Conservation (phyloP, 805 yeast species). For the Barnettozyma sp. region DNA sequence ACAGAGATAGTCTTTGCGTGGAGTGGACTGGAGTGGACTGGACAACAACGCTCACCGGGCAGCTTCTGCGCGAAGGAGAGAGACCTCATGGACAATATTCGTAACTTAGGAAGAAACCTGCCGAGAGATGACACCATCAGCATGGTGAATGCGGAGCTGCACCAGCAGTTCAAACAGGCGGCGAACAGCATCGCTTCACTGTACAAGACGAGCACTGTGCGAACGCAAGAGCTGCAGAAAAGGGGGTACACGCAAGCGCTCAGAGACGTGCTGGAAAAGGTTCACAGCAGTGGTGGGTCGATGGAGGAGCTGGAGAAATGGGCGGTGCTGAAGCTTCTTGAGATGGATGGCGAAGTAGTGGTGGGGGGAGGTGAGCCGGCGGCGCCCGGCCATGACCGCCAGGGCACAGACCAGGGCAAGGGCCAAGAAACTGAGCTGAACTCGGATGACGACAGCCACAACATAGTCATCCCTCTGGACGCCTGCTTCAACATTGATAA, state of each 20-base stretch:
- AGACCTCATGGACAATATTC: slow-evolving; percentile 1
- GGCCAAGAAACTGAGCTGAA: background rate
- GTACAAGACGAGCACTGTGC: slow-evolving; percentile 49
- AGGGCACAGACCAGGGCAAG: too few species aligned
- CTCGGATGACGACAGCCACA: background rate
- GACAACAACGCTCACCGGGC: too few species aligned
- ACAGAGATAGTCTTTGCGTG: too few species aligned
- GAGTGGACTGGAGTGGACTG: too few species aligned
- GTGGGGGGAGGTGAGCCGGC: background rate
- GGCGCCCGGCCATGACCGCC: too few species aligned
- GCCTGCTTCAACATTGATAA: slow-evolving; percentile 13
- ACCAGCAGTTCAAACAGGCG: slow-evolving; percentile 60
- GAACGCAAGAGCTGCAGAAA: slow-evolving; percentile 38
- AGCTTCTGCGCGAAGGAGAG: too few species aligned
- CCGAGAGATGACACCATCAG: slow-evolving; percentile 37
- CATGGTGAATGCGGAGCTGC: slow-evolving; percentile 45
- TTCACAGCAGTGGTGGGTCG: background rate
- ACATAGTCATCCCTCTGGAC: slow-evolving; percentile 11
- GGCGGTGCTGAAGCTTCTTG: slow-evolving; percentile 43
- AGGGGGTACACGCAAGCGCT: slow-evolving; percentile 59
- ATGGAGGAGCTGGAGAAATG: slow-evolving; percentile 42
- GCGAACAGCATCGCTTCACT: slow-evolving; percentile 65
- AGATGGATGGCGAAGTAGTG: slow-evolving; percentile 24
- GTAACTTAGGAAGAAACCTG: slow-evolving; percentile 23
- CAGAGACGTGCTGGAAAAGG: slow-evolving; percentile 41